Evolutionary conservation across 805 yeast genomes (phyloP).

Genomic region (Wickerhamiella siamensis): DNA sequence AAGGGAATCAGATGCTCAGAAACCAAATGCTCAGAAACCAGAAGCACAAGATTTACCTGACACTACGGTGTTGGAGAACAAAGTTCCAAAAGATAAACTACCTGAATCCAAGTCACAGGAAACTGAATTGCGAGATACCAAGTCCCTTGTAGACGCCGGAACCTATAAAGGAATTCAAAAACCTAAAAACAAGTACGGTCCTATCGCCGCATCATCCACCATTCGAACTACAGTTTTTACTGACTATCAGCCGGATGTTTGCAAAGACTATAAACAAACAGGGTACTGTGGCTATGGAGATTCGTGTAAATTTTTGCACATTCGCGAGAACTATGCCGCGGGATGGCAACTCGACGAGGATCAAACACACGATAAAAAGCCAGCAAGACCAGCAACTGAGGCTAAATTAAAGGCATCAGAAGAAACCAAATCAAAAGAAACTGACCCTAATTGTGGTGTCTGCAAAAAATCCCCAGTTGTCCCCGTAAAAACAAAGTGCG

Average conservation of each 20-base stretch:
- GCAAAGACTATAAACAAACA: constrained; percentile 79
- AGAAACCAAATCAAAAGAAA: not conserved
- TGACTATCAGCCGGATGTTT: constrained; percentile 87
- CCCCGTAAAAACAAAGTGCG: not conserved
- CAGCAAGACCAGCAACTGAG: not conserved
- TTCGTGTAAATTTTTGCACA: constrained; percentile 85
- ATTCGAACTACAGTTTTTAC: constrained; percentile 26
- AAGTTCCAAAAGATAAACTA: no score
- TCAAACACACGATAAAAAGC: constrained; percentile 38
- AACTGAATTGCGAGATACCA: no score
- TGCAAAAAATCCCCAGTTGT: not conserved
- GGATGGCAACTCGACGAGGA: constrained; percentile 54
- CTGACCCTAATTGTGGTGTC: not conserved
- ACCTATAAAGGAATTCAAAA: not conserved
- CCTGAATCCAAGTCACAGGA: no score
- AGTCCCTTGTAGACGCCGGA: no score
- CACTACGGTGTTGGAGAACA: no score
- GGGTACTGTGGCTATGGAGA: constrained; percentile 98
- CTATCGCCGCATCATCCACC: not conserved
- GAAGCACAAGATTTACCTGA: no score
- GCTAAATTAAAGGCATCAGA: no score
- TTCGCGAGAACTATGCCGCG: constrained; percentile 68
- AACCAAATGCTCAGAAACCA: no score
- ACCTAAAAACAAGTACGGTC: not conserved
- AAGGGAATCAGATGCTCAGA: no score